Base-by-base conservation (phyloP, 2,329 filamentous ascomycete species). In the Pleomassaria siparia region DNA sequence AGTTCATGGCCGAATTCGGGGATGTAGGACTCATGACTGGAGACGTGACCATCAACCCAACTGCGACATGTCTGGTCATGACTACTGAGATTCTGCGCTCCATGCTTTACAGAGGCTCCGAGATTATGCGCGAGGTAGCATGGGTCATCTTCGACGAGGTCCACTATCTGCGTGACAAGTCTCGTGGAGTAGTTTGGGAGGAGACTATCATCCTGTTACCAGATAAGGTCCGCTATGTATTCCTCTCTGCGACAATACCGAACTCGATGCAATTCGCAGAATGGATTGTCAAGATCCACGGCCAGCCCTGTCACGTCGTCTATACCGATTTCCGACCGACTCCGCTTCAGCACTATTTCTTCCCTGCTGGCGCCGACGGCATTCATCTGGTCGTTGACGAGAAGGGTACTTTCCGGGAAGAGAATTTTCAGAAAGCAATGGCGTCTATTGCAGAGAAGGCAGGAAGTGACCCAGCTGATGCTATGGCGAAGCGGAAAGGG, bases 61-160 rank as follows among this genome's bases (percentile, higher is more conserved):
- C 94, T 3, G 94, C 94, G 12, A 97, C 91, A 50, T 99, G 94
- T 70, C 78, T 99, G 49, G 94, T 99, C 64, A 99, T 99, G 94
- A 99, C 94, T 0, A 99, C 94, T 0, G 94, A 78, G 76, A 99
- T 99, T 90, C 74, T 99, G 67, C 87, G 94, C 40, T 97, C 92
- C 15, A 99, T 99, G 94, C 71, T 99, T 74, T 99, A 99, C 72
- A 84, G 94, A 59, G 94, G 94, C 50, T 97, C 94, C 0, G 94
- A 99, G 75, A 97, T 99, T 56, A 99, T 99, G 92, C 90, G 94
- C 58, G 94, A 99, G 76, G 95, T 99, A 1, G 91, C 88, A 12
- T 99, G 94, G 94, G 95, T 99, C 1, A 79, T 99, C 2, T 99
- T 99, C 62, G 94, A 99, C 72, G 94, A 99, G 72, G 95, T 99